A percentile compares a stretch with the other conserved stretches of the same genome.
These are phyloP conservation scores for Malus fusca DNA, from an alignment of 306 rosid genomes.

Conservation along the genomic window DNA sequence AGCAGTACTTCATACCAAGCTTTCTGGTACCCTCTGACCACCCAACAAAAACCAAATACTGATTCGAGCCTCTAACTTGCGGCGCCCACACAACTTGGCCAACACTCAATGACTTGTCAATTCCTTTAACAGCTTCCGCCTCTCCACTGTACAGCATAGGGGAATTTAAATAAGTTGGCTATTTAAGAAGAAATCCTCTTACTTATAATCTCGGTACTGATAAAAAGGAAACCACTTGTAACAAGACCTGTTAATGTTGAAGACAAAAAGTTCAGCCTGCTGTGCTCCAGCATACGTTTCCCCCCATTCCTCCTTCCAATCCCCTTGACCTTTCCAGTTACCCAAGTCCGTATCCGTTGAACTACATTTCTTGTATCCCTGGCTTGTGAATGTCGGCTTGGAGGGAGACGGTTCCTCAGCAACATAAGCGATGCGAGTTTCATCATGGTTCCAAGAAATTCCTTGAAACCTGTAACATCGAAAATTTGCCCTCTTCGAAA, in stretches of 20 bases:
- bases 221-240: not conserved
- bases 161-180: constrained; percentile 1
- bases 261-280: constrained; percentile 65
- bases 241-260: constrained; percentile 43
- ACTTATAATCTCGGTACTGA: constrained; percentile 1
- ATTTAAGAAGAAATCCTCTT: constrained; percentile 2
- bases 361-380: constrained; percentile 46
- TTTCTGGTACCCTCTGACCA: constrained; percentile 65
- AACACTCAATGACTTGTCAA: constrained; percentile 55
- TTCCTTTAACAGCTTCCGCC: constrained; percentile 54
- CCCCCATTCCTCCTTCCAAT: constrained; percentile 83
- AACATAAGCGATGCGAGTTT: constrained; percentile 61
- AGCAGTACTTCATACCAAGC: constrained; percentile 81
- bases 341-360: constrained; percentile 37
- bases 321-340: constrained; percentile 79
- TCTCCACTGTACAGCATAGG: constrained; percentile 50
- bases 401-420: constrained; percentile 66
- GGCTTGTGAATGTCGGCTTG: constrained; percentile 49
- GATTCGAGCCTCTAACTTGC: constrained; percentile 28
- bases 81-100: constrained; percentile 96
- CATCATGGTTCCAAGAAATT: constrained; percentile 74
- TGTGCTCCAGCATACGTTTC: constrained; percentile 70
- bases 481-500: not conserved
- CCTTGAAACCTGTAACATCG: constrained; percentile 62
- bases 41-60: constrained; percentile 71